Base-by-base conservation (phyloP, 768 basidiomycete genomes). In the Fibroporia radiculosa region DNA sequence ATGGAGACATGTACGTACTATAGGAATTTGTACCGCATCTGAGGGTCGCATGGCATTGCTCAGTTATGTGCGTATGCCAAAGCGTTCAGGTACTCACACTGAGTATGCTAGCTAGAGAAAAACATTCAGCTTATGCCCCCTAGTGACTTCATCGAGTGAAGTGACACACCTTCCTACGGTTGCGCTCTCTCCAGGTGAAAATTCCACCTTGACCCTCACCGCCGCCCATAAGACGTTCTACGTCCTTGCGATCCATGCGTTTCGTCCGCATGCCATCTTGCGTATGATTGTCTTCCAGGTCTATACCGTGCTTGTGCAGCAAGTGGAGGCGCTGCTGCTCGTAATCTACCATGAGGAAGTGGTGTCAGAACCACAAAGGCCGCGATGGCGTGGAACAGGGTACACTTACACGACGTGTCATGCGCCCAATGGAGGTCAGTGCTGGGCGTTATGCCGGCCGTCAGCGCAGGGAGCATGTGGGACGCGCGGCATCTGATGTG, bases 391-490 rank as follows among this genome's bases (percentile, higher is more conserved):
- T 16, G 28, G 27, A 13, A 20, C 36, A 14, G 10, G 28, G 47
- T 19, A 48, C 34, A 63, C 65, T 53, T 51, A 90, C 89, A 93
- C 45, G 84, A 84, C 22, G 91, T 93, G 66, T 98, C 93, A 65
- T 97, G 93, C 18, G 91, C 89, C 93, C 93, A 96, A 66, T 95
- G 93, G 48, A 92, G 74, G 71, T 93, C 86, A 47, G 90, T 88
- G 44, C 87, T 91, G 61, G 56, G 46, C 31, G 43, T 20, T 24
- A 51, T 42, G 50, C 42, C 14, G 6, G 34, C 6, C 34, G 20
- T 8, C 13, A 8, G 7, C 34, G 34, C 34, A 18, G 16, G 14
- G 13, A 39, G 27, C 39, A 42, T 28, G 25, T 33, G 23, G 42
- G 32, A 52, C 22, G 45, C 25, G n/a, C 29, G 20, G n/a, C 19